Evolutionary conservation across 2,329 filamentous ascomycete species (phyloP).

Genomic region (Aphanoascus verrucosus): DNA sequence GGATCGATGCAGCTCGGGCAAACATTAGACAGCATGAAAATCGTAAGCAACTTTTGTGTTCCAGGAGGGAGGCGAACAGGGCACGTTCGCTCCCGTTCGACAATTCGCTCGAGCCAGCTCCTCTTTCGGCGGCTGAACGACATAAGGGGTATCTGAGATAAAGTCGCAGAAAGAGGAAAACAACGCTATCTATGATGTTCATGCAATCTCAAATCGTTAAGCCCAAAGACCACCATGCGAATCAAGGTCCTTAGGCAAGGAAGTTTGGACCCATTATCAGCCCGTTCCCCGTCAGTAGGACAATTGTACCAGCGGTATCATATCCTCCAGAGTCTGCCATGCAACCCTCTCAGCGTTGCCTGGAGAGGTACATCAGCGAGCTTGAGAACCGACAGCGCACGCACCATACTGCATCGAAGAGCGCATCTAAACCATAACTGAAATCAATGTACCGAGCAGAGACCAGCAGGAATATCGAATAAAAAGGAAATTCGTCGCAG

Average conservation of each 20-base stretch:
- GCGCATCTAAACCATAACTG: conserved; percentile 15
- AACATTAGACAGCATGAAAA: conserved; percentile 30
- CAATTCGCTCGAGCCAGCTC: conserved; percentile 31
- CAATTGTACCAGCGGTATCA: too few species aligned
- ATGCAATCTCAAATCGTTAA: conserved; percentile 20
- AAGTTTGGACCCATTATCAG: not conserved
- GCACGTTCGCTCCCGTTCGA: conserved; percentile 28
- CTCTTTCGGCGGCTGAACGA: conserved; percentile 32
- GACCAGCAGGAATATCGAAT: conserved; percentile 19
- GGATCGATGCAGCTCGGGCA: conserved; percentile 31
- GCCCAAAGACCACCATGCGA: conserved; percentile 13
- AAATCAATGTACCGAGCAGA: conserved; percentile 14
- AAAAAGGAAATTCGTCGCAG: conserved; percentile 32
- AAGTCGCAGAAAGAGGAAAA: conserved; percentile 22
- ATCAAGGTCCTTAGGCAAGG: conserved; percentile 7
- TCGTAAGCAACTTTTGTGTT: conserved; percentile 20
- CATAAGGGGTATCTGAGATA: conserved; percentile 40
- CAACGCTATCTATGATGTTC: conserved; percentile 44
- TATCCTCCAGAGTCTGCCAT: too few species aligned
- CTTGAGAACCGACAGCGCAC: too few species aligned
- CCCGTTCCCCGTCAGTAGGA: too few species aligned
- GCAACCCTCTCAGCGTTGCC: too few species aligned
- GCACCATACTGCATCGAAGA: conserved; percentile 5
- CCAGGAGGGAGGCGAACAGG: conserved; percentile 26
- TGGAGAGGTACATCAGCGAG: too few species aligned